Conservation (phyloP, 208 protist genomes). For the Spongospora subterranea region DNA sequence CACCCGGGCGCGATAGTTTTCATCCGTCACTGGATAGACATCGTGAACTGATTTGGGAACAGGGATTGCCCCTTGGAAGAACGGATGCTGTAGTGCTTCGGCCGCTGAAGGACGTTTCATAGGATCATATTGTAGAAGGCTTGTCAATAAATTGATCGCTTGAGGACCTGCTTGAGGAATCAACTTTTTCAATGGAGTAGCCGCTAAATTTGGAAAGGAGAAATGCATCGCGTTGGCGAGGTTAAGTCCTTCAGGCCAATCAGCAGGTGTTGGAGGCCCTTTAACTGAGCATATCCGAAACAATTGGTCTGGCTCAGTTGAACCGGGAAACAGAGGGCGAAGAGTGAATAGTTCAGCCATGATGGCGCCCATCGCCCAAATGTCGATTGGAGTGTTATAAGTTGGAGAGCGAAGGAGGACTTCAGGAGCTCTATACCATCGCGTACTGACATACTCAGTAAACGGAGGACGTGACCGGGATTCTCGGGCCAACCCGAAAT, state of each 20-base stretch:
- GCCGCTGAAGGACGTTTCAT: constrained; percentile 86
- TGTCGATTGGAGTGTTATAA: constrained; percentile 83
- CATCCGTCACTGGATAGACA: neutral
- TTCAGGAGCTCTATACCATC: constrained; percentile 87
- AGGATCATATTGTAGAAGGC: constrained; percentile 92
- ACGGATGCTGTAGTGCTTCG: constrained; percentile 87
- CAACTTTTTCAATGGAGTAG: constrained; percentile 83
- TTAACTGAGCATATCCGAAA: constrained; percentile 95
- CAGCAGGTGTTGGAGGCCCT: constrained; percentile 75
- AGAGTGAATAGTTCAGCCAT: constrained; percentile 83
- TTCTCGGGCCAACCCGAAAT: constrained; percentile 89
- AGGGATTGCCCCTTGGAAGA: constrained; percentile 78
- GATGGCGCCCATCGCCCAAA: constrained; percentile 82
- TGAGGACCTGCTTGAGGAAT: constrained; percentile 85
- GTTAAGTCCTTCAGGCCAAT: constrained; percentile 90
- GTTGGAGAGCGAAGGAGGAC: constrained; percentile 77
- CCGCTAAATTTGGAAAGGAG: constrained; percentile 83
- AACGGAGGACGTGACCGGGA: constrained; percentile 81
- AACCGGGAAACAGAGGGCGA: constrained; percentile 88
- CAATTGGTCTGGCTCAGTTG: constrained; percentile 88
- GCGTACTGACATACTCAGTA: constrained; percentile 87
- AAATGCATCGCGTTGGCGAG: constrained; percentile 87
- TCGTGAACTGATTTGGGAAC: neutral
- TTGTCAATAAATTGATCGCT: constrained; percentile 92
- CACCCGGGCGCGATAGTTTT: neutral